phyloP scores from a whole-genome alignment of 2,329 filamentous ascomycete genomes.

The Hypoxylon sp. region DNA sequence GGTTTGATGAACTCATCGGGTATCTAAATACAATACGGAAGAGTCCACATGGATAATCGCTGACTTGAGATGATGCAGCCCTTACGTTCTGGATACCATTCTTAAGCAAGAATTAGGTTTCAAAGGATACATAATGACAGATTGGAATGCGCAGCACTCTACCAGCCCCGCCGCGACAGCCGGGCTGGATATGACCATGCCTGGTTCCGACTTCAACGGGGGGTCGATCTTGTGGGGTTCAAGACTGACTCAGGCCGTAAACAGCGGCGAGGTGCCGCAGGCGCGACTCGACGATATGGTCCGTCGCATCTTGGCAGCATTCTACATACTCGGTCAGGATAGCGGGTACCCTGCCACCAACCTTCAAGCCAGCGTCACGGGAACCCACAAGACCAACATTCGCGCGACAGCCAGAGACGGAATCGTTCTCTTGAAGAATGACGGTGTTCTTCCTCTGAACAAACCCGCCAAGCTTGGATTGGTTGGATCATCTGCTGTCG shows the following conservation, averaged over 20 bases:
- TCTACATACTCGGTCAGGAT: conserved; percentile 69
- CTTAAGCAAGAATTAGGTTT: conserved; percentile 82
- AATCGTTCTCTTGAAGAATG: conserved; percentile 77
- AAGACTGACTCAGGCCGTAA: conserved; percentile 64
- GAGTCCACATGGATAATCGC: neutral
- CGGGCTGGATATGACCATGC: conserved; percentile 86
- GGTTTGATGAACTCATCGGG: neutral
- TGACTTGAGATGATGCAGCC: conserved; percentile 42
- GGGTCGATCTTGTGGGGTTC: conserved; percentile 67
- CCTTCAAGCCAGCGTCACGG: conserved; percentile 66
- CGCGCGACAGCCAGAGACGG: conserved; percentile 65
- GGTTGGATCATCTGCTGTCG: conserved; percentile 72
- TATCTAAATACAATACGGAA: neutral
- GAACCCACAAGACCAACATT: conserved; percentile 72
- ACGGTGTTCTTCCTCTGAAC: conserved; percentile 67
- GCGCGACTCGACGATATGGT: conserved; percentile 75
- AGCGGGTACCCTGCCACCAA: conserved; percentile 63
- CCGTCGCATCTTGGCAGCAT: conserved; percentile 71
- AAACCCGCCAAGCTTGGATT: conserved; percentile 66
- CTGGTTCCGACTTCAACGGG: conserved; percentile 71
- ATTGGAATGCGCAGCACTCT: conserved; percentile 83
- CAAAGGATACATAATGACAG: conserved; percentile 68
- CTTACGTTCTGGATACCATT: conserved; percentile 68
- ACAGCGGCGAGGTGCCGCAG: conserved; percentile 68
- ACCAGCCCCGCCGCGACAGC: conserved; percentile 73